These are phyloP conservation scores for Trifolium pratense DNA, from an alignment of 306 rosid species.

Conservation along the genomic window DNA sequence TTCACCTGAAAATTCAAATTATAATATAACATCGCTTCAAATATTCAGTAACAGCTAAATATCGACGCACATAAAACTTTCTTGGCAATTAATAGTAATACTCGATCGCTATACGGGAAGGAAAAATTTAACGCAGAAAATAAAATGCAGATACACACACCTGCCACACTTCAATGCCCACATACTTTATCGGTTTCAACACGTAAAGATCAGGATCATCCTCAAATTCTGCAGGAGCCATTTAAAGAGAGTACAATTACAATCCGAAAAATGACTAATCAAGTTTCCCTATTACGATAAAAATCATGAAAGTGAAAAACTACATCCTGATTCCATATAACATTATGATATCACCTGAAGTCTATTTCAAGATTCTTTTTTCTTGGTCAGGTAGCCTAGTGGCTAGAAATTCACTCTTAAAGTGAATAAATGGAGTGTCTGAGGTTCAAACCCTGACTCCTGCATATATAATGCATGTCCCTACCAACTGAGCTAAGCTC, in stretches of 20 bases:
- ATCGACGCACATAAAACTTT: background rate
- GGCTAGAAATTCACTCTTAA: too few species aligned
- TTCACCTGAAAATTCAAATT: conserved; percentile 71
- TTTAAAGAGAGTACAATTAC: background rate
- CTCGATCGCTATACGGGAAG: conserved; percentile 26
- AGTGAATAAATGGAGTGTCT: too few species aligned
- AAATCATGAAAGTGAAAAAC: conserved; percentile 14
- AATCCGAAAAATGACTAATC: background rate
- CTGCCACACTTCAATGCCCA: conserved; percentile 99
- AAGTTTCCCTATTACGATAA: conserved; percentile 4
- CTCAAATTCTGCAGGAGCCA: conserved; percentile 76
- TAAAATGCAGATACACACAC: conserved; percentile 44
- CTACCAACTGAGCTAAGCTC: too few species aligned
- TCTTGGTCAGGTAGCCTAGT: too few species aligned
- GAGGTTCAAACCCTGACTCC: too few species aligned
- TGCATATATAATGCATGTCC: too few species aligned
- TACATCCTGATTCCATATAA: background rate
- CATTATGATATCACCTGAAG: conserved; percentile 14
- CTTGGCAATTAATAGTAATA: background rate
- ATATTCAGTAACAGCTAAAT: conserved; percentile 33
- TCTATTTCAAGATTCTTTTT: conserved; percentile 21
- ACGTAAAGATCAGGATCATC: conserved; percentile 91
- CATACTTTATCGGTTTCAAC: conserved; percentile 86
- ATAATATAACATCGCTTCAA: conserved; percentile 26
- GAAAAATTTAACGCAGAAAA: background rate